Percentiles rank a stretch among this genome's conserved stretches.
Conservation (phyloP, 2,329 filamentous ascomycete species). For the Amauroascus verrucosus region DNA sequence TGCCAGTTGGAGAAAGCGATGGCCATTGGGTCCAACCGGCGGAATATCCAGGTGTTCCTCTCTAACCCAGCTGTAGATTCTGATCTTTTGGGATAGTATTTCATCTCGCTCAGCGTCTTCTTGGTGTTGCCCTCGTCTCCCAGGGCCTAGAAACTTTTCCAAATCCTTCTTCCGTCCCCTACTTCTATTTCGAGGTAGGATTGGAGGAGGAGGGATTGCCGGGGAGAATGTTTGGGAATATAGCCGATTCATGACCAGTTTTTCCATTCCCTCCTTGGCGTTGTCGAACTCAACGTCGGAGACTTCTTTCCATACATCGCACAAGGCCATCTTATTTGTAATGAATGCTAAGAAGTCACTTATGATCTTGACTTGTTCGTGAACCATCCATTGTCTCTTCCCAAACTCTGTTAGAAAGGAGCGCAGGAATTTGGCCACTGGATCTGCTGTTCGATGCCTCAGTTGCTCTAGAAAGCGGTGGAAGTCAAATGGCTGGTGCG, state of each 20-base stretch:
- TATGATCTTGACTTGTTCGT: constrained; percentile 98
- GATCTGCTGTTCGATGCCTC: constrained; percentile 93
- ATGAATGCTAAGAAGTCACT: constrained; percentile 94
- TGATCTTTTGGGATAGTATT: constrained; percentile 89
- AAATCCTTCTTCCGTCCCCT: constrained; percentile 59
- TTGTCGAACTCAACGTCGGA: constrained; percentile 98
- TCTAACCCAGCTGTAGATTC: constrained; percentile 89
- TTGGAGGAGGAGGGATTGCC: constrained; percentile 71
- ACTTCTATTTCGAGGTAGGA: constrained; percentile 47
- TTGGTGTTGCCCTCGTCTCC: constrained; percentile 89
- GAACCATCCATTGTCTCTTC: constrained; percentile 98
- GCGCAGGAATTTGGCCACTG: constrained; percentile 87
- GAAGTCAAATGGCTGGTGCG: constrained; percentile 86
- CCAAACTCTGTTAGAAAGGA: constrained; percentile 91
- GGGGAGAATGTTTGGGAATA: constrained; percentile 96
- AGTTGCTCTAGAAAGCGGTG: constrained; percentile 94
- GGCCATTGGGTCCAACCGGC: constrained; percentile 71
- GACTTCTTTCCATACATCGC: constrained; percentile 91
- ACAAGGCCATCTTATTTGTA: constrained; percentile 93
- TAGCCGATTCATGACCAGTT: constrained; percentile 94
- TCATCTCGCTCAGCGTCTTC: constrained; percentile 96
- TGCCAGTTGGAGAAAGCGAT: constrained; percentile 75
- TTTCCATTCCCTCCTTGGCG: constrained; percentile 97
- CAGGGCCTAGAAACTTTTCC: constrained; percentile 62
- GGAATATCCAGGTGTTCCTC: constrained; percentile 92